Percentiles rank a stretch among this genome's conserved stretches.
phyloP scores from a whole-genome alignment of 257 asterid genomes.

The Phtheirospermum japonicum region DNA sequence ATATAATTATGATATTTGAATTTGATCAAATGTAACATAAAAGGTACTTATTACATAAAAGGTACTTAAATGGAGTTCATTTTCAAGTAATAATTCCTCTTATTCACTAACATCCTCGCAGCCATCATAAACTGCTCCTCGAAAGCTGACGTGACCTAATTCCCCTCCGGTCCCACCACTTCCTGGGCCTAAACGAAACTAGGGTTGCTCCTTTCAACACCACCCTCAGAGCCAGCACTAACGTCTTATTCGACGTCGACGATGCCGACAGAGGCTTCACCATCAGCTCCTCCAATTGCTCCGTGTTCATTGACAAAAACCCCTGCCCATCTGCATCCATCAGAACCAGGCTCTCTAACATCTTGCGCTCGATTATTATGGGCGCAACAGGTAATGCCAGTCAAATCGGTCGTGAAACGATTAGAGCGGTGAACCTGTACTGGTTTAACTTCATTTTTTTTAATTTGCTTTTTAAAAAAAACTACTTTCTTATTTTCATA shows the following conservation, averaged over 20 bases:
- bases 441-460: too few relatives aligned
- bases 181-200: constrained; percentile 72
- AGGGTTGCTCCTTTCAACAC: constrained; percentile 69
- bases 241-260: constrained; percentile 61
- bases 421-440: too few relatives aligned
- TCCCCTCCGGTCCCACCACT: constrained; percentile 43
- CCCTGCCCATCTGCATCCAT: constrained; percentile 72
- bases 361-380: too few relatives aligned
- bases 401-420: too few relatives aligned
- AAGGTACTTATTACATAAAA: too few relatives aligned
- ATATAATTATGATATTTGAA: too few relatives aligned
- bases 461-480: too few relatives aligned
- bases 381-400: too few relatives aligned
- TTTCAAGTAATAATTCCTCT: constrained; percentile 69
- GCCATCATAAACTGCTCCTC: constrained; percentile 72
- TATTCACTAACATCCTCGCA: constrained; percentile 65
- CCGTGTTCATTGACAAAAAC: constrained; percentile 57
- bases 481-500: too few relatives aligned
- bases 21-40: too few relatives aligned
- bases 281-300: constrained; percentile 66
- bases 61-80: constrained; percentile 76
- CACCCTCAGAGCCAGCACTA: constrained; percentile 59
- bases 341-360: constrained; percentile 51
- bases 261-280: constrained; percentile 72
- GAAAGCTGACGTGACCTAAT: constrained; percentile 59